phyloP scores from a whole-genome alignment of 2,329 filamentous ascomycete genomes.

The Aspergillus tubingensis region DNA sequence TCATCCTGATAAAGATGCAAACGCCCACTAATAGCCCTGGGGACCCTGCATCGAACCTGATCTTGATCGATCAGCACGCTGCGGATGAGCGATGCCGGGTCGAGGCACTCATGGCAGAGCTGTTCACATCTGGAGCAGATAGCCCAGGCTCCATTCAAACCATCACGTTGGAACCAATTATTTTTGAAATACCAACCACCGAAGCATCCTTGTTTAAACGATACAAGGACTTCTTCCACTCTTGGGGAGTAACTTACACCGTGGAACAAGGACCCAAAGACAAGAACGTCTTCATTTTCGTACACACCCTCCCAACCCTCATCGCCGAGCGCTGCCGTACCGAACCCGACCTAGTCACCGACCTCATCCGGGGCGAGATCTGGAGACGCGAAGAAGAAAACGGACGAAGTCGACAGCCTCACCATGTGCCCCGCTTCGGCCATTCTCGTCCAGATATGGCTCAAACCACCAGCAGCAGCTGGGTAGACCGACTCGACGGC shows the following conservation, averaged over 20 bases:
- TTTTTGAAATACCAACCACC: slow-evolving; percentile 63
- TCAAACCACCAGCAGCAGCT: slow-evolving; percentile 35
- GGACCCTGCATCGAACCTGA: slow-evolving; percentile 49
- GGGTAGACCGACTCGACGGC: slow-evolving; percentile 64
- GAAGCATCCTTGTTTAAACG: slow-evolving; percentile 63
- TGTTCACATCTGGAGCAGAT: slow-evolving; percentile 39
- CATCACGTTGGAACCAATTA: slow-evolving; percentile 49
- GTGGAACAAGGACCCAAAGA: slow-evolving; percentile 29
- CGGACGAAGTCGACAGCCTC: slow-evolving; percentile 15
- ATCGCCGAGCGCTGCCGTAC: slow-evolving; percentile 74
- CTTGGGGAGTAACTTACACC: slow-evolving; percentile 76
- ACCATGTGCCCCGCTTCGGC: slow-evolving; percentile 5
- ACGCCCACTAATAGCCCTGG: slow-evolving; percentile 6
- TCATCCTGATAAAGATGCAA: slow-evolving; percentile 69
- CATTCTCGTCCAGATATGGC: neutral
- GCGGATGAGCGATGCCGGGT: slow-evolving; percentile 86
- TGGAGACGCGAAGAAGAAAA: slow-evolving; percentile 66
- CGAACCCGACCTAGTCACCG: slow-evolving; percentile 71
- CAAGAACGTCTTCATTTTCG: slow-evolving; percentile 40
- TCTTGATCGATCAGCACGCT: slow-evolving; percentile 90
- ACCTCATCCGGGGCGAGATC: slow-evolving; percentile 72
- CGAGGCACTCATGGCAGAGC: slow-evolving; percentile 67
- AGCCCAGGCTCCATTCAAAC: slow-evolving; percentile 22
- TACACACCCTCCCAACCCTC: slow-evolving; percentile 66
- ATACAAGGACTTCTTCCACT: slow-evolving; percentile 59